Percentiles rank a stretch among this genome's conserved stretches.
Evolutionary conservation across 2,329 filamentous ascomycete species (phyloP).

Genomic region (Aspergillus versicolor): DNA sequence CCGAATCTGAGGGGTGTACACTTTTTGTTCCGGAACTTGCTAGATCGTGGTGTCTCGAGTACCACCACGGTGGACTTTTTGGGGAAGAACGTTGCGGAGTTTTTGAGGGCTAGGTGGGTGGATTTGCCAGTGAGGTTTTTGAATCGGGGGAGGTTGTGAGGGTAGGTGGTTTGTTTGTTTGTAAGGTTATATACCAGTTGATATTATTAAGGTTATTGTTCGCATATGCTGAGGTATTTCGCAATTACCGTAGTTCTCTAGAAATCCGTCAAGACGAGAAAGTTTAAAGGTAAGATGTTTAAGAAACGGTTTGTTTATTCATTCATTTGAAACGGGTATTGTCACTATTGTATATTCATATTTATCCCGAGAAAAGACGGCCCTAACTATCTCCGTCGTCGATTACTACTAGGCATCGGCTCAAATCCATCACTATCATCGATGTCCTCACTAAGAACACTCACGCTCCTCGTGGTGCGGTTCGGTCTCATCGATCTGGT

Average conservation of each 20-base stretch:
- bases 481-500: slow-evolving; percentile 23
- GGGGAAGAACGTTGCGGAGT: slow-evolving; percentile 41
- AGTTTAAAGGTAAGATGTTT: background rate
- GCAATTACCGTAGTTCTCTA: background rate
- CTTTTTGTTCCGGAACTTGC: slow-evolving; percentile 37
- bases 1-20: slow-evolving; percentile 41
- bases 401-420: slow-evolving; percentile 29
- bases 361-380: background rate
- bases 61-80: slow-evolving; percentile 37
- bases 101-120: slow-evolving; percentile 32
- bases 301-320: background rate
- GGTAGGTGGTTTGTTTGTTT: too few species aligned
- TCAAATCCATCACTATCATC: slow-evolving; percentile 50
- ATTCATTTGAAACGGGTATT: background rate
- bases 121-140: slow-evolving; percentile 36
- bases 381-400: slow-evolving; percentile 23
- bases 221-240: too few species aligned
- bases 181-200: too few species aligned
- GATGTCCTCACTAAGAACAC: slow-evolving; percentile 40
- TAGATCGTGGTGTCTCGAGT: slow-evolving; percentile 35
- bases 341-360: background rate
- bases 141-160: slow-evolving; percentile 23
- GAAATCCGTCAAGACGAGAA: background rate
- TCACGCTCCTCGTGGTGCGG: slow-evolving; percentile 34
- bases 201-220: too few species aligned